Evolutionary conservation across 78 protist species (phyloP), one percentile per base, ranked within the genome.

Genomic region (Diacronema lutheri): DNA sequence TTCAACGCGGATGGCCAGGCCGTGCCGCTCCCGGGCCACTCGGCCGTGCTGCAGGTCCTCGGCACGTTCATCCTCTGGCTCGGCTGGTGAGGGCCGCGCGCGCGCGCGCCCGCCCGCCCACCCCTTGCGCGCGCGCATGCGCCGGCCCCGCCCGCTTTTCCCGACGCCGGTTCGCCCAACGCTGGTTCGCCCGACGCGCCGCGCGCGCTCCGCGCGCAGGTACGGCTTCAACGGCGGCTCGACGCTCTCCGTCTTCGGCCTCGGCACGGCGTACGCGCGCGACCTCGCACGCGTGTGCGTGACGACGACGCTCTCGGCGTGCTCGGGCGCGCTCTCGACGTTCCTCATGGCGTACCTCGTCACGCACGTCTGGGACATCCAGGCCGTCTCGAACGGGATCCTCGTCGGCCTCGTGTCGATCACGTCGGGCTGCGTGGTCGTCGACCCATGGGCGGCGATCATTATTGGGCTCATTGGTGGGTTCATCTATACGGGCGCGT

Each of bases 151-250:
- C n/a, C n/a, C n/a, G n/a, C n/a, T n/a, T n/a, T n/a, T n/a, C n/a
- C n/a, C n/a, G n/a, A n/a, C n/a, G n/a, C n/a, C n/a, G n/a, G n/a
- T n/a, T n/a, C n/a, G n/a, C n/a, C n/a, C n/a, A n/a, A n/a, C n/a
- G n/a, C n/a, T n/a, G n/a, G n/a, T n/a, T n/a, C n/a, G n/a, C n/a
- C n/a, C n/a, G n/a, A n/a, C n/a, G n/a, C n/a, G n/a, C n/a, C n/a
- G n/a, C n/a, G n/a, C n/a, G n/a, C n/a, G n/a, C n/a, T n/a, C n/a
- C n/a, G n/a, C n/a, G n/a, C n/a, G n/a, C n/a, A n/a, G n/a, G n/a
- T 93, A 91, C 77, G 97, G 93, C 31, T 93, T 92, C 77, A 95
- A 95, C 74, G 6, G 33, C 0, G 35, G 69, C 31, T 29, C 68
- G 35, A 29, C 68, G 14, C 13, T 29, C 35, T 1, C 1, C 16